Percentiles rank a stretch among this genome's conserved stretches.
These are phyloP conservation scores for Suillus cothurnatus DNA, from an alignment of 768 basidiomycete genomes.

Conservation along the genomic window DNA sequence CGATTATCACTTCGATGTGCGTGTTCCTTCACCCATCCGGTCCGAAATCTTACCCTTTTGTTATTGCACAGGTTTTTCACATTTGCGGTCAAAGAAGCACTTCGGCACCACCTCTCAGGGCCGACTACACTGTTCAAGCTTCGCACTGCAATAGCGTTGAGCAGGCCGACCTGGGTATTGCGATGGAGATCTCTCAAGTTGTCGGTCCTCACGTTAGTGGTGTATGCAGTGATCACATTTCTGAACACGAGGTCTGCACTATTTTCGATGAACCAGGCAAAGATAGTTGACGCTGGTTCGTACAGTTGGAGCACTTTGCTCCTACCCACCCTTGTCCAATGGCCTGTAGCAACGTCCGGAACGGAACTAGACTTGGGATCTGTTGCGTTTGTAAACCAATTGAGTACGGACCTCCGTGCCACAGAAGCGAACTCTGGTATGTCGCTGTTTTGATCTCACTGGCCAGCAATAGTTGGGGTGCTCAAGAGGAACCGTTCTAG, in stretches of 20 bases:
- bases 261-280: not conserved
- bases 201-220: not conserved
- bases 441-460: not conserved
- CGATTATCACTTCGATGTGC: not conserved
- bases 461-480: not conserved
- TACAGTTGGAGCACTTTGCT: slow-evolving; percentile 7
- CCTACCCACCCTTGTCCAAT: not conserved
- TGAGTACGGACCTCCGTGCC: not conserved
- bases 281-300: not conserved
- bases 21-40: no score
- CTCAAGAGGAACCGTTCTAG: not conserved
- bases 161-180: not conserved
- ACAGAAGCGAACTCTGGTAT: accelerated
- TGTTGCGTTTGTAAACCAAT: not conserved
- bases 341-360: not conserved
- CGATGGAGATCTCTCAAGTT: not conserved
- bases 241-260: not conserved
- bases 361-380: slow-evolving; percentile 1
- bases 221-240: not conserved
- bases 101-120: not conserved
- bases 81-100: not conserved
- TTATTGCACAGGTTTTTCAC: not conserved
- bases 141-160: slow-evolving; percentile 2
- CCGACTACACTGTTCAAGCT: slow-evolving; percentile 1
- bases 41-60: not conserved